Evolutionary conservation across 257 asterid species (phyloP).

Genomic region (Parsonsia alboflavescens): DNA sequence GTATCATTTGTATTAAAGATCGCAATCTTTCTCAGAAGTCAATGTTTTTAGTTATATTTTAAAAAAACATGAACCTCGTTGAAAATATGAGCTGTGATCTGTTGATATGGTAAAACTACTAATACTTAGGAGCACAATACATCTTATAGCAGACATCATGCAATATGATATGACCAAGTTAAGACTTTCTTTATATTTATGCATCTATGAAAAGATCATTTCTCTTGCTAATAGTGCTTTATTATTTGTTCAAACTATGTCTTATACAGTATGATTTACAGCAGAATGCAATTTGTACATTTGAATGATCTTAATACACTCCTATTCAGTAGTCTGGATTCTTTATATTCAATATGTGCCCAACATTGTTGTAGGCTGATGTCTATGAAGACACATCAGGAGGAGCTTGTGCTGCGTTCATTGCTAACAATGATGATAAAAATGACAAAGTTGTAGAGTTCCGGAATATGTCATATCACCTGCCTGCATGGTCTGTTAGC

Average conservation of each 20-base stretch:
- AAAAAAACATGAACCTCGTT: neutral
- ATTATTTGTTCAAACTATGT: neutral
- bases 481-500: constrained; percentile 97
- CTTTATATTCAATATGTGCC: neutral
- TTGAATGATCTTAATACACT: neutral
- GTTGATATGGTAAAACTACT: neutral
- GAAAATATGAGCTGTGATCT: neutral
- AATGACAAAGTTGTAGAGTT: constrained; percentile 52
- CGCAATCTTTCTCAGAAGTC: neutral
- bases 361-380: constrained; percentile 55
- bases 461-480: constrained; percentile 51
- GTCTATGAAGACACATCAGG: constrained; percentile 66
- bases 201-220: neutral
- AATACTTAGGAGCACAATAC: neutral
- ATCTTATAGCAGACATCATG: neutral
- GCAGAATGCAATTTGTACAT: neutral
- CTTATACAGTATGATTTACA: neutral
- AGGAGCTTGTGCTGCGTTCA: constrained; percentile 72
- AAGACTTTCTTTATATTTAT: neutral
- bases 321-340: neutral
- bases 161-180: neutral
- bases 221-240: neutral
- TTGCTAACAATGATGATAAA: constrained; percentile 73
- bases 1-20: neutral
- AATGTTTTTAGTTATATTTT: neutral